Percentiles rank a stretch among this genome's conserved stretches.
phyloP scores from a whole-genome alignment of 2,329 filamentous ascomycete genomes.

The Phyllosticta citrichinensis region DNA sequence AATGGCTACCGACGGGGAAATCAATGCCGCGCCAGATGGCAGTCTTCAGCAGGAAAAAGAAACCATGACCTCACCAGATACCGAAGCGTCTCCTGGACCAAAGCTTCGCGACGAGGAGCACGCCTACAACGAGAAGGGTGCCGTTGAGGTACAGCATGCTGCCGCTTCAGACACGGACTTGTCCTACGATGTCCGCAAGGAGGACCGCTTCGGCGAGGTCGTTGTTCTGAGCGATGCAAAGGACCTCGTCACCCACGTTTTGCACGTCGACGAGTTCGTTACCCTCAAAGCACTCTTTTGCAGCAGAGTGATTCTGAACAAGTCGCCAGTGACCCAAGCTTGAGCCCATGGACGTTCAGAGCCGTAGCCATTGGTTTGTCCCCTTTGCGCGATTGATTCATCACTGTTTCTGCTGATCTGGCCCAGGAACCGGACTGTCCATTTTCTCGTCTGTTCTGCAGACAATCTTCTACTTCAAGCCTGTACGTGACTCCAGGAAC shows the following conservation, averaged over 20 bases:
- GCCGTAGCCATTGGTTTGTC: not conserved
- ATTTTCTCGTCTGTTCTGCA: conserved; percentile 22
- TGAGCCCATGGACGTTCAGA: conserved; percentile 3
- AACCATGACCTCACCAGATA: too few relatives aligned
- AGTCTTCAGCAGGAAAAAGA: too few relatives aligned
- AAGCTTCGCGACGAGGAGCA: not conserved
- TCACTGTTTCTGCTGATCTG: not conserved
- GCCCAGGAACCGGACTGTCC: conserved; percentile 4
- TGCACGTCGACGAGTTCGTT: not conserved
- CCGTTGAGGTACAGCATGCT: not conserved
- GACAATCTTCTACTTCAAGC: conserved; percentile 41
- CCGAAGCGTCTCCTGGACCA: not conserved
- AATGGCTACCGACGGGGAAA: too few relatives aligned
- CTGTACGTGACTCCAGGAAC: conserved; percentile 11
- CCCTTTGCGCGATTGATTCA: not conserved
- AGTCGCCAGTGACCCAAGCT: not conserved
- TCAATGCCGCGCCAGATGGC: too few relatives aligned
- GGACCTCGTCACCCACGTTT: not conserved
- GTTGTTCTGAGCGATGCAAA: not conserved
- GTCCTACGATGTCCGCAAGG: not conserved
- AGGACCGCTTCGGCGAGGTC: not conserved
- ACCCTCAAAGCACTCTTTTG: not conserved
- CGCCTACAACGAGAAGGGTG: not conserved
- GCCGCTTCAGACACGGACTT: not conserved
- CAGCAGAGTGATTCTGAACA: not conserved